Percentiles rank a stretch among this genome's conserved stretches.
These are phyloP conservation scores for Chytriomyces sp. DNA, from an alignment of 192 early-diverging fungal genomes.

Conservation along the genomic window DNA sequence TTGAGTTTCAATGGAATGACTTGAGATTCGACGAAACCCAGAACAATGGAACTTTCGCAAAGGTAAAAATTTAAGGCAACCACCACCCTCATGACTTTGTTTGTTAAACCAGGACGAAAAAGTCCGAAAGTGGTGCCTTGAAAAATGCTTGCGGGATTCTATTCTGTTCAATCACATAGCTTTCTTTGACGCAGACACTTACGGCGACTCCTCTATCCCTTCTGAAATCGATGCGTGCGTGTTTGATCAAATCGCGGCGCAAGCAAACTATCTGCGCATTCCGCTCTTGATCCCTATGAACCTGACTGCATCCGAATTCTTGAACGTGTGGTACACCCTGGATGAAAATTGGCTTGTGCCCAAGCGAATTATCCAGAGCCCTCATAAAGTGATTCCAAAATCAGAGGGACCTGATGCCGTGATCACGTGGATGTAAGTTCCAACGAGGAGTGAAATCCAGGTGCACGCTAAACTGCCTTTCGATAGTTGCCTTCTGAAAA, in stretches of 20 bases:
- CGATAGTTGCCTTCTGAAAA: not conserved
- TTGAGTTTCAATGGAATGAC: slow-evolving; percentile 27
- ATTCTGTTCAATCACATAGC: slow-evolving; percentile 11
- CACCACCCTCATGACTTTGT: too few relatives aligned
- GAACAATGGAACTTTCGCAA: not conserved
- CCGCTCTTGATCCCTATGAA: not conserved
- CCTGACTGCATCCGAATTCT: not conserved
- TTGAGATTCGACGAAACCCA: not conserved
- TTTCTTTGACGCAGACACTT: slow-evolving; percentile 6
- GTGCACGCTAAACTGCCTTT: too few relatives aligned
- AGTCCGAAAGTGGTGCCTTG: slow-evolving; percentile 8
- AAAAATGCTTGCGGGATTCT: slow-evolving; percentile 22
- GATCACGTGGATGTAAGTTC: not conserved
- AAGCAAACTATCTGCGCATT: not conserved
- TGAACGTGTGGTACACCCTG: slow-evolving; percentile 20
- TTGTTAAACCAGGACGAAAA: not conserved
- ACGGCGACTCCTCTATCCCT: slow-evolving; percentile 8
- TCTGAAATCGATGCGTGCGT: slow-evolving; percentile 20
- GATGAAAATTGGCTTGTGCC: slow-evolving; percentile 19
- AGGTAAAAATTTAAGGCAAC: slow-evolving; percentile 10
- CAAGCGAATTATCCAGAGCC: not conserved
- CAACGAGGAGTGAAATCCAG: not conserved
- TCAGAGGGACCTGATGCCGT: too few relatives aligned
- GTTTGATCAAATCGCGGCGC: slow-evolving; percentile 1
- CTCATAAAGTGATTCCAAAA: not conserved